phyloP scores from a whole-genome alignment of 305 asterid genomes.

The Plantago lanceolata region DNA sequence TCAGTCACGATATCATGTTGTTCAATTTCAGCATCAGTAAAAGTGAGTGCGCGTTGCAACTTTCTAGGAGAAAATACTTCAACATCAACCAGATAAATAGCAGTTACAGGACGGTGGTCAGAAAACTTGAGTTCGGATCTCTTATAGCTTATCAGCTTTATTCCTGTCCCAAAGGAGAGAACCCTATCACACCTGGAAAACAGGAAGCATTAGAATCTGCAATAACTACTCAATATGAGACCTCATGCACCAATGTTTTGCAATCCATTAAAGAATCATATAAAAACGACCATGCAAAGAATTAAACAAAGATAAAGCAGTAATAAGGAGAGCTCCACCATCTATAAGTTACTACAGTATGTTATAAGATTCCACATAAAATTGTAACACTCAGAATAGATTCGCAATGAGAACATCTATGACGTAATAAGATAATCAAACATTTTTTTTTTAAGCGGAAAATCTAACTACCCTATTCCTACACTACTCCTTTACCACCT shows the following conservation, averaged over 20 bases:
- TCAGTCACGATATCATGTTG: conserved; percentile 45
- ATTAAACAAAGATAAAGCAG: neutral
- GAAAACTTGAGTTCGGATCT: conserved; percentile 70
- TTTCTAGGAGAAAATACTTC: conserved; percentile 77
- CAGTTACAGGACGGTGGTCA: conserved; percentile 90
- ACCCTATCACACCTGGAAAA: conserved; percentile 81
- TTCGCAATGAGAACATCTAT: too few species aligned
- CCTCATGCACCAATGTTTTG: neutral
- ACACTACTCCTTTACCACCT: too few species aligned
- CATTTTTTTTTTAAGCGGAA: too few species aligned
- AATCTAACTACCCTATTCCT: too few species aligned
- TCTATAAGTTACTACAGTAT: too few species aligned
- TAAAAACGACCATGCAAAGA: neutral
- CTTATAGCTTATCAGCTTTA: conserved; percentile 55
- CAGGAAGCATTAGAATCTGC: conserved; percentile 1
- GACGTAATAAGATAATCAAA: too few species aligned
- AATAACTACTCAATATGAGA: neutral
- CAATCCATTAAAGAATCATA: too few species aligned
- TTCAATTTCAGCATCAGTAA: conserved; percentile 80
- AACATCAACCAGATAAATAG: conserved; percentile 66
- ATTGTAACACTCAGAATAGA: neutral
- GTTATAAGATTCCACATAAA: too few species aligned
- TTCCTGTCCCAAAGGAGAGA: conserved; percentile 73
- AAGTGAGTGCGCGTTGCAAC: conserved; percentile 80
- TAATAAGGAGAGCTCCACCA: too few species aligned